Conservation (phyloP, 257 asterid species). For the Cordia subcordata region DNA sequence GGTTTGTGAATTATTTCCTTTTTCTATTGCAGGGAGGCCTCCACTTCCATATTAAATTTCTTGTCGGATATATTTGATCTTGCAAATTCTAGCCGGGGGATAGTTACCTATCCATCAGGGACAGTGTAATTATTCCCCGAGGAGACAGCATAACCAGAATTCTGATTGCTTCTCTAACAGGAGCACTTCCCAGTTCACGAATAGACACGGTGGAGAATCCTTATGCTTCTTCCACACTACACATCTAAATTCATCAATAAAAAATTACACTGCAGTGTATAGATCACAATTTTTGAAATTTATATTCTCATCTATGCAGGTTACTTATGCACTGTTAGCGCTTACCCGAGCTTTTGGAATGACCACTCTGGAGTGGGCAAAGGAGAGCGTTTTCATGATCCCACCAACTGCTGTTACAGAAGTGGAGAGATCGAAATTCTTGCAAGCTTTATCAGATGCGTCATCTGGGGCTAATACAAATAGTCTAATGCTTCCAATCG, state of each 20-base stretch:
- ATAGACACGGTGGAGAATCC: conserved; percentile 57
- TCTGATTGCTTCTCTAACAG: conserved; percentile 78
- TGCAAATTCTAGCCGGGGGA: conserved; percentile 61
- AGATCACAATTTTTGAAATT: background rate
- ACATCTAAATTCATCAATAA: background rate
- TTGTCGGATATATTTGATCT: conserved; percentile 78
- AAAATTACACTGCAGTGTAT: background rate
- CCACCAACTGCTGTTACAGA: conserved; percentile 86
- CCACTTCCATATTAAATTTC: conserved; percentile 80
- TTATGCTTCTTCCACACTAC: background rate
- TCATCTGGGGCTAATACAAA: conserved; percentile 54
- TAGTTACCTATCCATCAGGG: conserved; percentile 59
- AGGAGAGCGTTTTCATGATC: conserved; percentile 61
- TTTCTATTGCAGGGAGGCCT: conserved; percentile 84
- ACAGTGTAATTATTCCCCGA: conserved; percentile 71
- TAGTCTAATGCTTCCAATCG: conserved; percentile 63
- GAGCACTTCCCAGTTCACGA: conserved; percentile 94
- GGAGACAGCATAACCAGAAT: conserved; percentile 73
- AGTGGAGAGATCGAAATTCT: conserved; percentile 60
- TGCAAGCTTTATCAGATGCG: conserved; percentile 78
- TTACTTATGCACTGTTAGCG: conserved; percentile 69
- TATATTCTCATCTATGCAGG: conserved; percentile 32
- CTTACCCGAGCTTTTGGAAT: conserved; percentile 69
- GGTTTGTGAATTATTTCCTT: background rate
- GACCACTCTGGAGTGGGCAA: conserved; percentile 83